phyloP scores from a whole-genome alignment of 495 filamentous ascomycete species.

The Aspergillus sclerotiicarbonarius region DNA sequence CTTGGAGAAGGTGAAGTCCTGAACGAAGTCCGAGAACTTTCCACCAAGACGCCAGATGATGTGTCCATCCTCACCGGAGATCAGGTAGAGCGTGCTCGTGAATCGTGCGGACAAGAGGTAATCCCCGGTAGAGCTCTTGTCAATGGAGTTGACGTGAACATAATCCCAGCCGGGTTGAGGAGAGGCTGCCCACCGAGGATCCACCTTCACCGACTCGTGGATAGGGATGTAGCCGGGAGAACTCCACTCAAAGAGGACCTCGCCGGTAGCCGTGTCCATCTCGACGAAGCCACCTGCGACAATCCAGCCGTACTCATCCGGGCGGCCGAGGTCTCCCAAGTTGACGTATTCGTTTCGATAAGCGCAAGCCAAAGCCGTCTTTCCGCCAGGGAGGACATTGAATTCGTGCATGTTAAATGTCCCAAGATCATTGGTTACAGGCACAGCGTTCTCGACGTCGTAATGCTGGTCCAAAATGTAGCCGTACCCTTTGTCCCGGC shows the following conservation, averaged over 20 bases:
- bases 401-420: slow-evolving; percentile 54
- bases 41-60: slow-evolving; percentile 61
- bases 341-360: slow-evolving; percentile 44
- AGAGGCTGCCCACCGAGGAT: slow-evolving; percentile 7
- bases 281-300: slow-evolving; percentile 43
- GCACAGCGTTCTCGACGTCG: slow-evolving; percentile 33
- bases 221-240: slow-evolving; percentile 41
- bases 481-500: slow-evolving; percentile 31
- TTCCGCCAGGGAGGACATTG: slow-evolving; percentile 40
- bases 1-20: slow-evolving; percentile 54
- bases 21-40: slow-evolving; percentile 37
- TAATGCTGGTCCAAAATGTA: slow-evolving; percentile 37
- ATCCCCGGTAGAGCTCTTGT: slow-evolving; percentile 48
- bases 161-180: slow-evolving; percentile 39
- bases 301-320: slow-evolving; percentile 38
- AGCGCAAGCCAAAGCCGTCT: slow-evolving; percentile 45
- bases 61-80: slow-evolving; percentile 54
- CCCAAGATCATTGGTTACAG: slow-evolving; percentile 36
- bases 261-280: slow-evolving; percentile 44
- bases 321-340: slow-evolving; percentile 45
- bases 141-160: slow-evolving; percentile 42
- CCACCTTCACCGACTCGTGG: slow-evolving; percentile 37
- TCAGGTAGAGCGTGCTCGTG: slow-evolving; percentile 54
- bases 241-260: slow-evolving; percentile 49
- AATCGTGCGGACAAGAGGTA: slow-evolving; percentile 60